Evolutionary conservation across 345 rosid species (phyloP).

Genomic region (Gossypium sturtianum): DNA sequence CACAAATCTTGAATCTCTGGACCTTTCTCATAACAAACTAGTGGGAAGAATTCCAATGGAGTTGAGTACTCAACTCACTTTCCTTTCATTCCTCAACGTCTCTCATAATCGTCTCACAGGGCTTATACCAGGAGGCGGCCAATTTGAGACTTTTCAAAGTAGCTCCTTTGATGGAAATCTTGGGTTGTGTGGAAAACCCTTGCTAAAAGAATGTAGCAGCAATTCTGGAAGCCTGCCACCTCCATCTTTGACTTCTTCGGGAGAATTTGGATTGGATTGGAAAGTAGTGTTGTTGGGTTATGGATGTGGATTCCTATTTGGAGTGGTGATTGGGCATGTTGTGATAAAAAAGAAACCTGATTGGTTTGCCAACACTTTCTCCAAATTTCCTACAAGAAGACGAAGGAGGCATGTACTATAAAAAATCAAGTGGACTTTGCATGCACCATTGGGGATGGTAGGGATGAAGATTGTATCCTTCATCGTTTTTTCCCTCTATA

Average conservation of each 20-base stretch:
- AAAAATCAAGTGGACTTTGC: too few species aligned
- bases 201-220: not conserved
- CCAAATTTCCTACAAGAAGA: not conserved
- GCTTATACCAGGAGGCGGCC: not conserved
- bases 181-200: not conserved
- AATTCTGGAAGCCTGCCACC: not conserved
- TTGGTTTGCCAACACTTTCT: constrained; percentile 10
- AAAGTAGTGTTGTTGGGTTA: constrained; percentile 8
- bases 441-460: too few species aligned
- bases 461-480: too few species aligned
- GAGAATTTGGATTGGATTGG: constrained; percentile 12
- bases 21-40: constrained; percentile 3
- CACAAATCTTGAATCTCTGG: not conserved
- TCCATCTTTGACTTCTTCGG: not conserved
- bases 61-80: not conserved
- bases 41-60: not conserved
- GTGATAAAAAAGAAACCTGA: not conserved
- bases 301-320: constrained; percentile 18
- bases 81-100: not conserved
- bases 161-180: constrained; percentile 6
- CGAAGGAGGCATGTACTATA: not conserved
- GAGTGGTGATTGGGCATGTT: constrained; percentile 8
- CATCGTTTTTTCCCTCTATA: too few species aligned
- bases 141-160: not conserved
- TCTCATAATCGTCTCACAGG: not conserved